Evolutionary conservation across 352 stramenopile genomes (phyloP), one percentile per base, ranked within the genome.

Genomic region (Blastocystis sp.): DNA sequence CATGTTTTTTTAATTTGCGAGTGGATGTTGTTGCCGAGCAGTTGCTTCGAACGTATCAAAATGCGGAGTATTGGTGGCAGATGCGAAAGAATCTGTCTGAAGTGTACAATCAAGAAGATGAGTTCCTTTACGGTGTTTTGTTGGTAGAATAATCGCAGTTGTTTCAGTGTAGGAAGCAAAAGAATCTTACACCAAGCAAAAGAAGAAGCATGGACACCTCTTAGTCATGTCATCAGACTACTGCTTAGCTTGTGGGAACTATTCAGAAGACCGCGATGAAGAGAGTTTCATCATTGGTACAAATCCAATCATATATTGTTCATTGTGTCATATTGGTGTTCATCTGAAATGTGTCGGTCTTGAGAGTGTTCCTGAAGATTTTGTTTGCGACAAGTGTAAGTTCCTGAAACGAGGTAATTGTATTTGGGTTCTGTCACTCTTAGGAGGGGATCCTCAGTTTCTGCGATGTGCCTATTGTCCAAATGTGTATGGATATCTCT

Each of bases 241-340:
- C 73, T 84, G 73, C 43, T 29, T 84, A 55, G 56, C 62, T 29
- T 84, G 73, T 29, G 73, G 73, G 5, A 84, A 84, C 53, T 84
- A 69, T 43, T 84, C 73, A 43, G 73, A 84, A 55, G 73, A 84
- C 39, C 73, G 73, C 54, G 73, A 84, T 43, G 73, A 84, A 37
- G 73, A 84, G 23, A 68, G 11, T 1, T 84, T 68, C 50, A 84
- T 84, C 73, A 84, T 84, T 43, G 73, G 73, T 9, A 84, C 56
- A 26, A 84, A 84, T 43, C 73, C 73, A 2, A 84, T 84, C n/a
- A 84, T 84, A 5, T 84, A 84, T 43, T 84, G 73, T 55, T 84
- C 73, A 5, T 3, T 47, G 18, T 84, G 73, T 45, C 73, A 84
- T 18, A 45, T 84, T 18, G 73, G 73, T 37, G 73, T 84, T 15